phyloP scores from a whole-genome alignment of 441 rosid species.

The Brassica balearica region DNA sequence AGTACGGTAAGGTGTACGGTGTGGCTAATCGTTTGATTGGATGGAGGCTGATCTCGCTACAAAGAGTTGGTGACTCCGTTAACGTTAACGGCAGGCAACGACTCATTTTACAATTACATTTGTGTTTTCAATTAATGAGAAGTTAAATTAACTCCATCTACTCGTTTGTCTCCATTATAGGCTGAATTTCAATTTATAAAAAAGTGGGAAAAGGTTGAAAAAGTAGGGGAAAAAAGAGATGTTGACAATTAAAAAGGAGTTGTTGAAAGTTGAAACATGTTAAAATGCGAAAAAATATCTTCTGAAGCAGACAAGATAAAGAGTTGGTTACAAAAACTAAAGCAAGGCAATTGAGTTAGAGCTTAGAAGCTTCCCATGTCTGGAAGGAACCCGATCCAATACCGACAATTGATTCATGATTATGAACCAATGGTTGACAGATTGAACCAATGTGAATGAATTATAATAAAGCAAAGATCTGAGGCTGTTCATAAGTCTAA shows the following conservation, averaged over 20 bases:
- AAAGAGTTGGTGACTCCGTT: constrained; percentile 57
- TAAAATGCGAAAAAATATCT: constrained; percentile 2
- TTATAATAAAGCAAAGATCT: neutral
- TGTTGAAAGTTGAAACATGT: neutral
- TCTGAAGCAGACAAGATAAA: neutral
- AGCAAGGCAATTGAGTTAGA: neutral
- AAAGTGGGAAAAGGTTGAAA: neutral
- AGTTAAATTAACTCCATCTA: neutral
- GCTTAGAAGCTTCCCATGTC: neutral
- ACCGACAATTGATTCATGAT: no score
- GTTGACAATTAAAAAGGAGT: neutral
- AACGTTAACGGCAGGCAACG: constrained; percentile 48
- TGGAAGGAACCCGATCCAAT: neutral
- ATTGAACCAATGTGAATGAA: neutral
- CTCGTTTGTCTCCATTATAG: constrained; percentile 5
- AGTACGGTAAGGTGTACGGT: constrained; percentile 48
- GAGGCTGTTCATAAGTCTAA: neutral
- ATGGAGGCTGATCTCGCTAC: constrained; percentile 42
- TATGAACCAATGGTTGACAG: neutral
- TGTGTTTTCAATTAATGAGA: neutral
- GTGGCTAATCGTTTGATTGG: constrained; percentile 58
- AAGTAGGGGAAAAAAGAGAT: neutral
- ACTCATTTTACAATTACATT: constrained; percentile 10
- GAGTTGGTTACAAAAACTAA: neutral
- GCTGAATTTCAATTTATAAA: neutral